These are phyloP conservation scores for Brasenia schreberi DNA, from an alignment of 164 flowering plant genomes.

Conservation along the genomic window DNA sequence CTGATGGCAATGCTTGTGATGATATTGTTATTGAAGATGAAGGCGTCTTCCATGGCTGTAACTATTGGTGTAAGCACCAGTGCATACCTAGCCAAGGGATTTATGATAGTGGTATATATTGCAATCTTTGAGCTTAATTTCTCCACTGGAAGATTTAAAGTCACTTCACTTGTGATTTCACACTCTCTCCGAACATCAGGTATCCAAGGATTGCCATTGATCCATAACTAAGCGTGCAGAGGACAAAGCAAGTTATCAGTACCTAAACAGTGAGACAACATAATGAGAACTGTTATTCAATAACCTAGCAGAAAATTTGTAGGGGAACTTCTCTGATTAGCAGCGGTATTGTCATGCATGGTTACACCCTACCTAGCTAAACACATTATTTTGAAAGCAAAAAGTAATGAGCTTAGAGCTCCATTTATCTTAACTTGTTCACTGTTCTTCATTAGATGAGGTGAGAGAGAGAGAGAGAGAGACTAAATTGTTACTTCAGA, in stretches of 20 bases:
- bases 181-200: background rate
- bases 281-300: no score
- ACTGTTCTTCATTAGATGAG: no score
- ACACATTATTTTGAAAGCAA: no score
- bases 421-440: no score
- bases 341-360: background rate
- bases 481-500: no score
- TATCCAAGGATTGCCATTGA: background rate
- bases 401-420: no score
- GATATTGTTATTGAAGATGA: background rate
- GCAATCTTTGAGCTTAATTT: constrained; percentile 23
- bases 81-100: constrained; percentile 30
- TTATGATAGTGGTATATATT: constrained; percentile 26
- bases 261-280: constrained; percentile 1
- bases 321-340: no score
- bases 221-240: background rate
- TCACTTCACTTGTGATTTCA: constrained; percentile 18
- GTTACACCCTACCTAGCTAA: background rate
- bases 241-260: background rate
- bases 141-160: background rate
- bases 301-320: background rate
- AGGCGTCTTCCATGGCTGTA: background rate
- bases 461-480: no score
- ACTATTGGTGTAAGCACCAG: constrained; percentile 1
- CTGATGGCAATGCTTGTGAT: background rate